Conservation (phyloP, 2,329 filamentous ascomycete species). For the Cordyceps cateniannulata region DNA sequence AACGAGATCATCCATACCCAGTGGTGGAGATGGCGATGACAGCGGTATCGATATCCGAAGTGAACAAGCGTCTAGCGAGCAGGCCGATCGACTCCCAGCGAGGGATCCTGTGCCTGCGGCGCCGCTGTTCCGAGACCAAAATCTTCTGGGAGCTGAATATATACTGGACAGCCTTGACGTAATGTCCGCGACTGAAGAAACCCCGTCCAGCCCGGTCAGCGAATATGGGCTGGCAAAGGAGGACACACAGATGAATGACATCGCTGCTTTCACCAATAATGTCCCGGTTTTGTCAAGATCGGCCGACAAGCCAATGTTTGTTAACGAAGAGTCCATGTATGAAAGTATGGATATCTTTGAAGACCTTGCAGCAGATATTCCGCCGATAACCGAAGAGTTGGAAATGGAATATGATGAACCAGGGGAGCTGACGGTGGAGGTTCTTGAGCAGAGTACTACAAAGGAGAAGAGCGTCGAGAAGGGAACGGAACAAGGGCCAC, state of each 20-base stretch:
- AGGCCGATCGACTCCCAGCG: background rate
- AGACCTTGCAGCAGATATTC: background rate
- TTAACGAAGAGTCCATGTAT: background rate
- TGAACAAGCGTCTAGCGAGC: background rate
- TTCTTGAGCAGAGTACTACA: background rate
- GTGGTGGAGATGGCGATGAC: background rate
- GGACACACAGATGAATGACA: background rate
- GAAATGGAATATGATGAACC: background rate
- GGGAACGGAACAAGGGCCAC: background rate
- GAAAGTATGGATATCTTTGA: background rate
- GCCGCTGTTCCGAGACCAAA: background rate
- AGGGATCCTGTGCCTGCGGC: background rate
- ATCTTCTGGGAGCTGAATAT: background rate
- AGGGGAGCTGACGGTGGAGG: background rate
- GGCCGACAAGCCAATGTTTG: background rate
- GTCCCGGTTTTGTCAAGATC: background rate
- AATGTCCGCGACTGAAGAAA: background rate
- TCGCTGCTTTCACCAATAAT: background rate
- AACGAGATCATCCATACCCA: background rate
- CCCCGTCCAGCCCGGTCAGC: background rate
- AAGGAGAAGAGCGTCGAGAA: background rate
- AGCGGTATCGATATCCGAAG: constrained; percentile 9
- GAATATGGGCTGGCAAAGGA: background rate
- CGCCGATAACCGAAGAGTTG: background rate
- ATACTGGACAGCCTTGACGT: constrained; percentile 5